Conservation (phyloP, 768 basidiomycete species). For the Russula sp. region DNA sequence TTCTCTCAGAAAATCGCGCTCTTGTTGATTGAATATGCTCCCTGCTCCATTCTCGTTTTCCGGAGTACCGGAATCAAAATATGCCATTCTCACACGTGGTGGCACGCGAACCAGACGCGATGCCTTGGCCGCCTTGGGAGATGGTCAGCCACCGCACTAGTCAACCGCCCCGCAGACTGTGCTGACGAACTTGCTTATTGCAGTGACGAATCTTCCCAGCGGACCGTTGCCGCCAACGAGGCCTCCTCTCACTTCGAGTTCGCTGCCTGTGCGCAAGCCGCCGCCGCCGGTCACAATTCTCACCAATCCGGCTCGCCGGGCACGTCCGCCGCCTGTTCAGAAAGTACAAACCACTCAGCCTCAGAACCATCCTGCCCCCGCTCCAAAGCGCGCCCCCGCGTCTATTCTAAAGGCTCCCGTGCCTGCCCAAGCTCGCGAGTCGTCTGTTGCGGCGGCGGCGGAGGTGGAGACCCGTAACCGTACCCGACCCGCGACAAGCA, state of each 20-base stretch:
- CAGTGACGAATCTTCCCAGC: background rate
- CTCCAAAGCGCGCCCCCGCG: background rate
- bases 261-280: background rate
- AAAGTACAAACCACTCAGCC: background rate
- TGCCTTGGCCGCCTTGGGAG: background rate
- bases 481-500: no score
- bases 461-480: background rate
- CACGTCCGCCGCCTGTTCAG: background rate
- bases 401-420: background rate
- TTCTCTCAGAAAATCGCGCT: background rate
- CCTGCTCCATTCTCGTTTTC: background rate
- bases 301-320: conserved; percentile 1
- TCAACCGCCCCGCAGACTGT: background rate
- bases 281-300: background rate
- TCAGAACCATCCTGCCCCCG: background rate
- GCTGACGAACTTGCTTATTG: background rate
- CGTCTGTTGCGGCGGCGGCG: background rate
- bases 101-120: background rate
- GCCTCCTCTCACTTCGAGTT: background rate
- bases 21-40: background rate
- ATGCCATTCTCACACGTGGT: background rate
- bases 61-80: background rate
- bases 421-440: background rate
- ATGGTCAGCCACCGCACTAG: conserved; percentile 3
- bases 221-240: background rate